Conservation (phyloP, 2,329 filamentous ascomycete species). For the Amauroascus niger region DNA sequence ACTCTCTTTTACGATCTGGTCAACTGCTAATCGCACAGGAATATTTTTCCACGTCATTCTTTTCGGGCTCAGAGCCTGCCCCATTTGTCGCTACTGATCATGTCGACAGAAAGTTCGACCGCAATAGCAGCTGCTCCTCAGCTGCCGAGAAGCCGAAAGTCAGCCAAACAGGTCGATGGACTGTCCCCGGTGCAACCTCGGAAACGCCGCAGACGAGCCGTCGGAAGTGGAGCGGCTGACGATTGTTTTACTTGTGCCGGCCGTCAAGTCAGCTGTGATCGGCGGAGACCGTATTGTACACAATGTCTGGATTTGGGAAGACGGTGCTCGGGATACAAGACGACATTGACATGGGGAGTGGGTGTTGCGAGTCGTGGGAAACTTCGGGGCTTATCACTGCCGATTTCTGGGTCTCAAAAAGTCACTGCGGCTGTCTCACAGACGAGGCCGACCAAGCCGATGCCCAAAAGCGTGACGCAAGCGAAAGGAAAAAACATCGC, state of each 20-base stretch:
- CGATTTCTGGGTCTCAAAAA: constrained; percentile 43
- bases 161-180: background rate
- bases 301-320: constrained; percentile 86
- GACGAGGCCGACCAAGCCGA: background rate
- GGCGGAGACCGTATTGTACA: constrained; percentile 85
- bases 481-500: background rate
- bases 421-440: constrained; percentile 26
- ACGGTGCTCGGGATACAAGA: constrained; percentile 94
- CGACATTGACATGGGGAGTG: constrained; percentile 90
- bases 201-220: constrained; percentile 76
- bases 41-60: background rate
- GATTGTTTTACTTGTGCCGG: constrained; percentile 93
- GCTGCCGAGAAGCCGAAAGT: background rate
- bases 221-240: constrained; percentile 78
- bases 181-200: constrained; percentile 29
- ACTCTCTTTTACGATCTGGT: background rate
- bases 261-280: constrained; percentile 75
- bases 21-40: background rate
- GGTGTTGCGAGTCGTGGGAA: constrained; percentile 93
- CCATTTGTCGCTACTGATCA: background rate
- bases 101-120: background rate
- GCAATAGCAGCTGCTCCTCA: background rate
- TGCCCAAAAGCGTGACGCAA: constrained; percentile 5
- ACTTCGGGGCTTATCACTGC: constrained; percentile 74
- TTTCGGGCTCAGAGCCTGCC: background rate